Evolutionary conservation across 768 basidiomycete species (phyloP).

Genomic region (Stropharia rugosoannulata): DNA sequence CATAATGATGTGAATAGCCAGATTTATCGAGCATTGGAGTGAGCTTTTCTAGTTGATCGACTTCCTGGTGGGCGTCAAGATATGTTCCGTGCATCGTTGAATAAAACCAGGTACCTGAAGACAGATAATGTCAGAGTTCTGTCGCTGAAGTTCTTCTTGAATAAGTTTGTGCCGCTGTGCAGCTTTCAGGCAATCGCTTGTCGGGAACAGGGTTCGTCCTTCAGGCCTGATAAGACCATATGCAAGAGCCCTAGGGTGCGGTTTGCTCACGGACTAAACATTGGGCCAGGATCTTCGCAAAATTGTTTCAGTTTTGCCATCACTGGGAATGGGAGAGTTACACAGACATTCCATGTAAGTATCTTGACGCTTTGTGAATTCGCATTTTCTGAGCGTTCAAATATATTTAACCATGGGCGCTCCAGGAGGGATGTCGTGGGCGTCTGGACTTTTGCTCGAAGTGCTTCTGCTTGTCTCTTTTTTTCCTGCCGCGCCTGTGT

Average conservation of each 20-base stretch:
- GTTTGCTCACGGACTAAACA: conserved; percentile 66
- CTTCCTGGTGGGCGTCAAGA: conserved; percentile 57
- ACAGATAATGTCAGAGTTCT: conserved; percentile 80
- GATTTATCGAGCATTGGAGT: conserved; percentile 63
- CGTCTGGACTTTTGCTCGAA: conserved; percentile 10
- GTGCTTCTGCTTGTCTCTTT: conserved; percentile 25
- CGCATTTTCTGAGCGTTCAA: conserved; percentile 15
- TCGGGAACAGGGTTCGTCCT: conserved; percentile 80
- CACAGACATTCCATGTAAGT: conserved; percentile 84
- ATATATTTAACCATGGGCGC: conserved; percentile 41
- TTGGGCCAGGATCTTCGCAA: conserved; percentile 68
- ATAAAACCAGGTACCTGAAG: conserved; percentile 60
- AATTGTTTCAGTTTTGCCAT: conserved; percentile 11
- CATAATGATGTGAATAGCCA: conserved; percentile 65
- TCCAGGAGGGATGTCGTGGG: conserved; percentile 21
- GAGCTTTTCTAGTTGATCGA: conserved; percentile 76
- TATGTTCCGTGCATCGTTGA: not conserved
- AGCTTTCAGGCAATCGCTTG: conserved; percentile 82
- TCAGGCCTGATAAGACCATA: not conserved
- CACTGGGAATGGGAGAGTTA: conserved; percentile 4
- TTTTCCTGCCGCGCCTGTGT: conserved; percentile 53
- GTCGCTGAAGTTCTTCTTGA: conserved; percentile 67
- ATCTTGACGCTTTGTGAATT: conserved; percentile 43
- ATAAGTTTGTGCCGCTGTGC: conserved; percentile 74
- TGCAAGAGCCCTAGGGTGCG: not conserved